Conservation (phyloP, 2,329 filamentous ascomycete species). For the Alternaria gaisen region DNA sequence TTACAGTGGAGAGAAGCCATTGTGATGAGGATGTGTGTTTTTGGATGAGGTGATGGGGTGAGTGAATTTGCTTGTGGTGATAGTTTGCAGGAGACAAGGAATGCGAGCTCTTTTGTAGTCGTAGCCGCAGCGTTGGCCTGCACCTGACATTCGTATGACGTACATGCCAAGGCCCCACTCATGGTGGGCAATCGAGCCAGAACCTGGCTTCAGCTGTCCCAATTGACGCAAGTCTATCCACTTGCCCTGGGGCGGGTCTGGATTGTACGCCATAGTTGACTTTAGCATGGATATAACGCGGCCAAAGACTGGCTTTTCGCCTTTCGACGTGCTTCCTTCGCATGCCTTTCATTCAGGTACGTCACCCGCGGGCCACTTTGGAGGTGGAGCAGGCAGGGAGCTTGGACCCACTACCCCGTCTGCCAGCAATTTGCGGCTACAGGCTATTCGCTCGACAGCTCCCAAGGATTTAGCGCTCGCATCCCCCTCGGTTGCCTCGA, state of each 20-base stretch:
- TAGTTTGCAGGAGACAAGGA: conserved; percentile 34
- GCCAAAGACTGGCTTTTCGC: conserved; percentile 9
- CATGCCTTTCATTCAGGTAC: conserved; percentile 21
- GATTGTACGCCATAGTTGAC: conserved; percentile 19
- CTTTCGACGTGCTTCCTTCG: conserved; percentile 11
- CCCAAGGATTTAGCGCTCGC: conserved; percentile 16
- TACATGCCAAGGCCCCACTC: conserved; percentile 28
- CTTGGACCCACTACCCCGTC: conserved; percentile 17
- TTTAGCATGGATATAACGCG: conserved; percentile 18
- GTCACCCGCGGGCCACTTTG: conserved; percentile 17
- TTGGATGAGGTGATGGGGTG: conserved; percentile 24
- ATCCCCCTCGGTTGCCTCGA: conserved; percentile 15
- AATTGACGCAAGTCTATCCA: conserved; percentile 23
- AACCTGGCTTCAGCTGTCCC: conserved; percentile 33
- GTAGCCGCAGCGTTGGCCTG: conserved; percentile 27
- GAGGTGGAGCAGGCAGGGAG: conserved; percentile 11
- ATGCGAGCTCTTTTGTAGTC: conserved; percentile 46
- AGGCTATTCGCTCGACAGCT: conserved; percentile 1
- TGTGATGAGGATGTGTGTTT: conserved; percentile 46
- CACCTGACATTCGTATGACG: conserved; percentile 46
- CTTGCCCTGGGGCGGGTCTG: conserved; percentile 26
- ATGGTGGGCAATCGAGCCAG: conserved; percentile 17
- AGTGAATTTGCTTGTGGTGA: conserved; percentile 24
- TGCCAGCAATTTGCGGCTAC: conserved; percentile 13
- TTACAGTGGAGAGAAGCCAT: conserved; percentile 69